Base-by-base conservation (phyloP, 1,139 yeast species). In the Yamadazyma triangularis region DNA sequence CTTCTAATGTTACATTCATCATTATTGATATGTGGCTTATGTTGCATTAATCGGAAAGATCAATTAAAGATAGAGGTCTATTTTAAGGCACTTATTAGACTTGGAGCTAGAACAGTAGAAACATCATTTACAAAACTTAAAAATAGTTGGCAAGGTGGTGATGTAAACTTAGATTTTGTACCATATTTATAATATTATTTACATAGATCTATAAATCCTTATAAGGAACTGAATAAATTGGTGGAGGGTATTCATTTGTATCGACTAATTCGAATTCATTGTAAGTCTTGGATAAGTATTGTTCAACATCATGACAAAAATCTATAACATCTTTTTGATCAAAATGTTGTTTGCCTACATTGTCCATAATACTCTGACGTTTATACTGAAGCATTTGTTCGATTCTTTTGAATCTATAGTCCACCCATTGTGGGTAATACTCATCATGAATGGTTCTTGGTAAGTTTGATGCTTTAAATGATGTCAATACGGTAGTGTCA, bases 351-450 rank as follows among this genome's bases (percentile, higher is more conserved):
- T 60, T 63, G 3, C 42, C 38, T 1, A 39, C 45, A 29, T 37
- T 35, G 6, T 36, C 42, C 4, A 26, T 27, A 25, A 48, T 47
- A 38, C 46, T 29, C 31, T 41, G 20, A 27, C 53, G 50, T 39
- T 63, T 50, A 7, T 42, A 28, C 8, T 48, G 44, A 14, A 66
- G 47, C 45, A 71, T 56, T 26, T 55, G 54, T 31, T 52, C 45
- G 24, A 68, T 50, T 30, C 70, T 51, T 9, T 47, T 35, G 32
- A 66, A 53, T 41, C 73, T 56, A 48, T 65, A 70, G 25, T 56
- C 52, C 35, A 70, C 53, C 68, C 70, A 70, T 28, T 65, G 67
- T 11, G 69, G 70, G 42, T 70, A 70, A 41, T 64, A 67, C 23
- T 56, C 61, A 40, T 65, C 55, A 44, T 62, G 64, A 23, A 58